A percentile compares a stretch with the other conserved stretches of the same genome.
phyloP scores from a whole-genome alignment of 306 rosid species.

The Sechiopsis laciniata region DNA sequence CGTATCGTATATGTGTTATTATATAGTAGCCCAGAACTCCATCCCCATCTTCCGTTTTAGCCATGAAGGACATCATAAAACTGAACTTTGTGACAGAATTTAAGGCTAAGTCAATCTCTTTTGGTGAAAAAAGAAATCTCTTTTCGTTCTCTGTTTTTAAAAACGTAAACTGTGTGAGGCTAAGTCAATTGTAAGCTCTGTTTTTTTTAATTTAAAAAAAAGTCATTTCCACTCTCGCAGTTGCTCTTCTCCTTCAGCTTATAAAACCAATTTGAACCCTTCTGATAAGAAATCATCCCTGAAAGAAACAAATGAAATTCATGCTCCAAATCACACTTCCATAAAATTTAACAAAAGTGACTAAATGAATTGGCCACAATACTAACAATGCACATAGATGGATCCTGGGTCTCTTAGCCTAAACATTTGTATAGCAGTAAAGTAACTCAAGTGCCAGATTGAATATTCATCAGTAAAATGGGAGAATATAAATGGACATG shows the following conservation, averaged over 20 bases:
- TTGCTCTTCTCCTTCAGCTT: constrained; percentile 11
- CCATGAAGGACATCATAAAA: not conserved
- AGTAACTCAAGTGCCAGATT: not conserved
- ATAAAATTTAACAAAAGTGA: not conserved
- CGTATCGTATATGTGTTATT: not conserved
- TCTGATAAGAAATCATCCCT: constrained; percentile 46
- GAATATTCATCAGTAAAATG: not conserved
- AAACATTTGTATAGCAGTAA: not conserved
- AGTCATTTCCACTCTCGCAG: not conserved
- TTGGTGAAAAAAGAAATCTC: not conserved
- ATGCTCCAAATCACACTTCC: constrained; percentile 6
- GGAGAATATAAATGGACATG: not conserved
- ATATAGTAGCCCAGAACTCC: not conserved
- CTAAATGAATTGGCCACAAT: not conserved
- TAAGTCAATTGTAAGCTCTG: not conserved
- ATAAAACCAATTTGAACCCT: constrained; percentile 42
- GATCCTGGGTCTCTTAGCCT: not conserved
- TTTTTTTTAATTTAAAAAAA: no score
- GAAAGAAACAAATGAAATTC: constrained; percentile 21
- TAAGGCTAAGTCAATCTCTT: not conserved
- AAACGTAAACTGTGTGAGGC: not conserved
- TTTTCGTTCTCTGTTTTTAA: not conserved
- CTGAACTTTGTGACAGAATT: not conserved
- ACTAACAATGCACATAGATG: not conserved
- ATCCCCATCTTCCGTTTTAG: not conserved